phyloP scores from a whole-genome alignment of 345 rosid genomes.

The Salix exigua region DNA sequence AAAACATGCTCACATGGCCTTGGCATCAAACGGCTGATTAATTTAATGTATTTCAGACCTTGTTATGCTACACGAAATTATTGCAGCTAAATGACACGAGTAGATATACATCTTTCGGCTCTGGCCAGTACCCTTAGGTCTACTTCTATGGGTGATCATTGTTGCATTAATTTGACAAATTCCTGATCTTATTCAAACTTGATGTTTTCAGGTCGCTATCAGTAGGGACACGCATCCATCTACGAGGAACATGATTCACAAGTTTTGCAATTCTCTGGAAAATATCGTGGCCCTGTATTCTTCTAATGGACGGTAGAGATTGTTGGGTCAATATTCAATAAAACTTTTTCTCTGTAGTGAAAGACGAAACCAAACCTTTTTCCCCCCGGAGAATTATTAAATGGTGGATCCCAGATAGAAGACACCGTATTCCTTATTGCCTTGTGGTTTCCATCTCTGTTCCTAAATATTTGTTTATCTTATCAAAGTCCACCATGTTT shows the following conservation, averaged over 20 bases:
- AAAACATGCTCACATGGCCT: neutral
- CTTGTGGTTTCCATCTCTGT: conserved; percentile 37
- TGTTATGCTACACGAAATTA: neutral
- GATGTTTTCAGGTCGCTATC: conserved; percentile 10
- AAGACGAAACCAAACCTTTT: neutral
- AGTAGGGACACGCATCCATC: conserved; percentile 13
- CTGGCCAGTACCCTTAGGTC: neutral
- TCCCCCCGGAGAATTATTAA: conserved; percentile 19
- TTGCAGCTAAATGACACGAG: neutral
- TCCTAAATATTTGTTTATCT: conserved; percentile 12
- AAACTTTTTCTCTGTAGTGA: neutral
- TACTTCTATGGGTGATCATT: neutral
- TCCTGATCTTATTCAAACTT: neutral
- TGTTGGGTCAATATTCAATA: conserved; percentile 9
- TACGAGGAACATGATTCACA: conserved; percentile 23
- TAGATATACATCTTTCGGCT: neutral
- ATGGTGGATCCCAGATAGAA: conserved; percentile 34
- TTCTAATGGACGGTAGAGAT: conserved; percentile 23
- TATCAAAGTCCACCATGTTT: conserved; percentile 26
- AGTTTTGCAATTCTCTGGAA: neutral
- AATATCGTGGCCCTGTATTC: neutral
- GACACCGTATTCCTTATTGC: conserved; percentile 31
- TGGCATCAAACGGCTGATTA: neutral
- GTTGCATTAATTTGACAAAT: neutral
- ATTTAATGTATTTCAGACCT: neutral